Base-by-base conservation (phyloP, 768 basidiomycete genomes). In the Mrakia hoshinonis region DNA sequence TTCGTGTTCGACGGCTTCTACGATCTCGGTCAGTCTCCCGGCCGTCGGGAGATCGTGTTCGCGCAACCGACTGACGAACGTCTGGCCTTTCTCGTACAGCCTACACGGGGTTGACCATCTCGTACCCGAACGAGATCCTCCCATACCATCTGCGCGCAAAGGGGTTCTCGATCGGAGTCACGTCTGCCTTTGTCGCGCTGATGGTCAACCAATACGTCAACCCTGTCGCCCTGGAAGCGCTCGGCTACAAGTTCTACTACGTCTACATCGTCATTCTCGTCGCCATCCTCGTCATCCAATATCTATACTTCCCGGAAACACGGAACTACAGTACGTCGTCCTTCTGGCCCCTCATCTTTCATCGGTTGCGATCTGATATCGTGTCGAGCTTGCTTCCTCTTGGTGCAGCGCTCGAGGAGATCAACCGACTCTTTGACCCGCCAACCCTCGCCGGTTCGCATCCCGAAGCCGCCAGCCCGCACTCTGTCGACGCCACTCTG, bases 211-310 rank as follows among this genome's bases (percentile, higher is more conserved):
- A 52, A 24, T 29, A 24, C 51, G n/a, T 52, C n/a, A 52, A 52
- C 12, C 51, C 51, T 2, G 29, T 52, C 7, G 51, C 51, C 13
- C 51, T 52, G 10, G 51, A 52, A 52, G 51, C 51, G n/a, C n/a
- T 52, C n/a, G 51, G 51, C 3, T 52, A 29, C n/a, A 24, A 26
- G n/a, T 52, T 24, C 51, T 52, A 52, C 51, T 52, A 52, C n/a
- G 51, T 52, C 51, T 52, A 52, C 51, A 52, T 52, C 51, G 51
- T n/a, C n/a, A 52, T 52, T 29, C 51, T 52, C n/a, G 7, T 29
- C 7, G n/a, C 29, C 51, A 7, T 52, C 6, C 18, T 52, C n/a
- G n/a, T 52, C 51, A 29, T 29, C 29, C 51, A 52, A 29, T 52
- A 52, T 22, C 20, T 52, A 9, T 52, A 29, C n/a, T 52, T 24